phyloP scores from a whole-genome alignment of 257 asterid genomes.

The Jasminum sambac region DNA sequence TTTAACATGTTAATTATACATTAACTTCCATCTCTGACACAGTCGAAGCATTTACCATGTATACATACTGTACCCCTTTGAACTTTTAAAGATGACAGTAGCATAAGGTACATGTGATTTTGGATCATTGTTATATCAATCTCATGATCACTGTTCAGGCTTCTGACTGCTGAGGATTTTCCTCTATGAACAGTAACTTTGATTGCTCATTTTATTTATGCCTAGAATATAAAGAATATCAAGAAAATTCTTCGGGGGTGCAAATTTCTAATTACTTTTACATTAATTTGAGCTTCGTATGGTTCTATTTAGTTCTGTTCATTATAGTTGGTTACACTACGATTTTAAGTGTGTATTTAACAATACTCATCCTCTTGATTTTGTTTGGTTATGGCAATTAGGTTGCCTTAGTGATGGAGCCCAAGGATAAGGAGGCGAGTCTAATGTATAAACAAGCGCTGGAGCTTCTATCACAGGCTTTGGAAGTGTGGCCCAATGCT shows the following conservation, averaged over 20 bases:
- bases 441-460: slow-evolving; percentile 97
- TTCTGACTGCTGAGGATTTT: background rate
- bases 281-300: background rate
- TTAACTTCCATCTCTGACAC: slow-evolving; percentile 10
- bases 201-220: background rate
- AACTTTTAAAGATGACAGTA: background rate
- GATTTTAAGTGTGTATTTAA: background rate
- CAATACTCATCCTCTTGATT: background rate
- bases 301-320: background rate
- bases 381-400: slow-evolving; percentile 29
- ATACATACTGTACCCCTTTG: background rate
- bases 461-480: slow-evolving; percentile 93
- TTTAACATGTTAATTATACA: background rate
- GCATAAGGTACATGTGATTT: background rate
- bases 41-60: background rate
- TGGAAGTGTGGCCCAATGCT: slow-evolving; percentile 99
- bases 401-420: slow-evolving; percentile 98
- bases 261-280: background rate
- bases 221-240: background rate
- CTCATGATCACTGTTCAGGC: background rate
- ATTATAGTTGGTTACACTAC: slow-evolving; percentile 1
- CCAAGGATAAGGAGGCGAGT: slow-evolving; percentile 98
- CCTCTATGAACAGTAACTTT: background rate
- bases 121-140: background rate
- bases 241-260: background rate